Percentiles rank a stretch among this genome's conserved stretches.
phyloP scores from a whole-genome alignment of 345 rosid species.

The Triadica sebifera region DNA sequence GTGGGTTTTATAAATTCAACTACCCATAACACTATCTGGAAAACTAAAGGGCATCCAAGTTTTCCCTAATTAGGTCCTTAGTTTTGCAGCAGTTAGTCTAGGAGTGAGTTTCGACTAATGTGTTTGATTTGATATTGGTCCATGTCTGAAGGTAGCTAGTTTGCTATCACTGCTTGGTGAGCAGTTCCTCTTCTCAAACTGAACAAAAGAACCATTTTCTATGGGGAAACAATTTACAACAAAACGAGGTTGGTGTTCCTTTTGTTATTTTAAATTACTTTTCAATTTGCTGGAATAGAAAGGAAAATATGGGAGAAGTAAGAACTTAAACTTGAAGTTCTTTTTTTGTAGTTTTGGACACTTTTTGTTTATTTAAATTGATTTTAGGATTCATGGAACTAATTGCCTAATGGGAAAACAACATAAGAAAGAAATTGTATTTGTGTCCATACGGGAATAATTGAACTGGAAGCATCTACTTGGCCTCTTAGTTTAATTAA shows the following conservation, averaged over 20 bases:
- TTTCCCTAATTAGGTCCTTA: too few species aligned
- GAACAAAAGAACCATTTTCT: background rate
- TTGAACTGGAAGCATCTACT: background rate
- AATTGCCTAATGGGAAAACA: too few species aligned
- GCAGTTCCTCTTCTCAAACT: background rate
- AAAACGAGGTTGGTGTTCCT: constrained; percentile 1
- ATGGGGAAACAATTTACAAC: background rate
- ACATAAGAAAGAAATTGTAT: background rate
- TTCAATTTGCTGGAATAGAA: background rate
- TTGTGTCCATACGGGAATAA: background rate
- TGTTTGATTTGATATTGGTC: too few species aligned
- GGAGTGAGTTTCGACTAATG: too few species aligned
- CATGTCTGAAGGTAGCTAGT: too few species aligned
- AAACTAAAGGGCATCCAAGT: too few species aligned
- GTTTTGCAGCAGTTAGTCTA: too few species aligned
- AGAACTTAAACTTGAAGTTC: background rate
- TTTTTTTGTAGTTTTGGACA: background rate
- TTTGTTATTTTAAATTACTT: background rate
- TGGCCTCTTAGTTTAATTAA: background rate
- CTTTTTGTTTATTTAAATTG: too few species aligned
- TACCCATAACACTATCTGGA: too few species aligned
- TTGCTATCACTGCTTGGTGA: too few species aligned
- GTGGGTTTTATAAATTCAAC: too few species aligned
- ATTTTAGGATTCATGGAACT: too few species aligned
- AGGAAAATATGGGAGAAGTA: background rate